Base-by-base conservation (phyloP, 805 yeast genomes). In the Candida argentea region DNA sequence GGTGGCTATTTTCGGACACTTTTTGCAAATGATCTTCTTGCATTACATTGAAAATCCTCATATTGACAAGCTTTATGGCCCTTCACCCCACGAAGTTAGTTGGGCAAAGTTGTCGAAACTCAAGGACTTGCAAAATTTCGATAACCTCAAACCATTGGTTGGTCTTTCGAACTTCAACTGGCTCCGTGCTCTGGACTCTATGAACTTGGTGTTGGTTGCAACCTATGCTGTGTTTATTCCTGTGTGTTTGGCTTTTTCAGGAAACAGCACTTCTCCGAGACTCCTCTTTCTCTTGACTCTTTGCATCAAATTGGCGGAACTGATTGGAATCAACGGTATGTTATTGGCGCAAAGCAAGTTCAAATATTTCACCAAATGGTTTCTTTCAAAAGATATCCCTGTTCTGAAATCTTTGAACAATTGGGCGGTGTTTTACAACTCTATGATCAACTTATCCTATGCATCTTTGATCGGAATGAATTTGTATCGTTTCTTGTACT, bases 31-130 rank as follows among this genome's bases (percentile, higher is more conserved):
- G 66, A 62, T 73, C 15, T 83, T 83, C 43, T 57, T 83, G 49
- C 74, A 75, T 38, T 63, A 61, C 36, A 86, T 83, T 27, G 94
- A 83, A 50, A 80, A 77, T 42, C 94, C 94, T 16, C 94, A 82
- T 52, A 83, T 83, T 41, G 86, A 80, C 34, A 80, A 78, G 55
- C 81, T 79, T 11, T 83, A 76, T 44, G 67, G 67, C 2, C 79
- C 79, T 14, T 54, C 65, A 14, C 43, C 51, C 17, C 61, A 55
- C 24, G 60, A 52, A 28, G 46, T 44, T 21, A 61, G 58, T 29
- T 49, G 56, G 27, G 50, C 50, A 23, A 50, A 50, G 42, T 54
- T 45, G 41, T 52, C 50, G 32, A 68, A 69, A 38, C 57, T 72
- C 44, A 71, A 52, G 56, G 71, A 54, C 65, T 60, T 61, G 49